phyloP scores from a whole-genome alignment of 2,329 filamentous ascomycete genomes.

The Colletotrichum falcatum region DNA sequence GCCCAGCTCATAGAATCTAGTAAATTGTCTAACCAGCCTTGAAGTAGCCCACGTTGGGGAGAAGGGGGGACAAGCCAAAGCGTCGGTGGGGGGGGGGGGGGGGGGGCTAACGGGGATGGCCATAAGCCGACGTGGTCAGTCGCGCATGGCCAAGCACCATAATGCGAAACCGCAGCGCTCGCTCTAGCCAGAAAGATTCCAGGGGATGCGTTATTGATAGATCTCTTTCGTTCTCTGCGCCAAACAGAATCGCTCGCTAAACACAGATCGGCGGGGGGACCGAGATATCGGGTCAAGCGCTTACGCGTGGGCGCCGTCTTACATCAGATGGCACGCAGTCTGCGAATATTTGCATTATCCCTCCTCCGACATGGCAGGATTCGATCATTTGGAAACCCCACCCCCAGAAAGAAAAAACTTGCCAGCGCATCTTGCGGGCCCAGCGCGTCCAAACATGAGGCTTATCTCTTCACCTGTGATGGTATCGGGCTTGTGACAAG shows the following conservation, averaged over 20 bases:
- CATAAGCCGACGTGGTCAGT: background rate
- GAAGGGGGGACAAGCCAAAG: background rate
- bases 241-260: background rate
- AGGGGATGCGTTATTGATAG: background rate
- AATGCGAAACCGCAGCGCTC: background rate
- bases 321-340: conserved; percentile 25
- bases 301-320: conserved; percentile 36
- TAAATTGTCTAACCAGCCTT: background rate
- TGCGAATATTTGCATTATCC: background rate
- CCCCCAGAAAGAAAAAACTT: background rate
- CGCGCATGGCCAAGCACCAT: background rate
- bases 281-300: conserved; percentile 16
- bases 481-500: background rate
- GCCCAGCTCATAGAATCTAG: too few relatives aligned
- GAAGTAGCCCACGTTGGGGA: background rate
- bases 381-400: background rate
- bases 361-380: background rate
- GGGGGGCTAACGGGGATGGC: background rate
- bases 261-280: background rate
- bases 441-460: background rate
- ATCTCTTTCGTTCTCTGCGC: conserved; percentile 2
- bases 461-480: background rate
- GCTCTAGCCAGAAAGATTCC: background rate
- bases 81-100: too few relatives aligned
- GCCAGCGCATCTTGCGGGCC: conserved; percentile 22